These are phyloP conservation scores for Xylaria intraflava DNA, from an alignment of 495 filamentous ascomycete species.

Conservation along the genomic window DNA sequence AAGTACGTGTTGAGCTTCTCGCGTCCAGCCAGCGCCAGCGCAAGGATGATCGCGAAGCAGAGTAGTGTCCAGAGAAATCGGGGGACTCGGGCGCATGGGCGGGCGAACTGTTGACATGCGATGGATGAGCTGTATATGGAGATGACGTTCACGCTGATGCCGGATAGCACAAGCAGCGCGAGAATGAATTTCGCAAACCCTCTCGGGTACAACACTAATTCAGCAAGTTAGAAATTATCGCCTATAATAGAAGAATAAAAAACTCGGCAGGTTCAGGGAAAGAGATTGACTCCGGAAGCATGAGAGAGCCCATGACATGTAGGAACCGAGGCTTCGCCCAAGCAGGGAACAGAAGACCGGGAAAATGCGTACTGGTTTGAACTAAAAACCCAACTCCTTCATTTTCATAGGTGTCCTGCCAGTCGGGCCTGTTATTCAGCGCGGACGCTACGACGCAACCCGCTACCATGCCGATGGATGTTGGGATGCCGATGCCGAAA, in stretches of 20 bases:
- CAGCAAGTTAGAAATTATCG: background rate
- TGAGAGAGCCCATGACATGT: no score
- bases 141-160: constrained; percentile 39
- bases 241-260: background rate
- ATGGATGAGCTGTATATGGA: constrained; percentile 42
- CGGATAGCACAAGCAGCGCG: constrained; percentile 48
- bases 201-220: constrained; percentile 43
- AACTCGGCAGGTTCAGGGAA: no score
- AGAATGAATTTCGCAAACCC: constrained; percentile 56
- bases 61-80: constrained; percentile 44
- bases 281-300: no score
- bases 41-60: constrained; percentile 36
- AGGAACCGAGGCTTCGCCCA: no score
- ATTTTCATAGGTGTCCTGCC: constrained; percentile 41
- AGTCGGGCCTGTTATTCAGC: constrained; percentile 41
- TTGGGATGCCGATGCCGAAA: constrained; percentile 45
- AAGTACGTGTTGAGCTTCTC: constrained; percentile 37
- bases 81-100: constrained; percentile 33
- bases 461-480: constrained; percentile 48
- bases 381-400: constrained; percentile 54
- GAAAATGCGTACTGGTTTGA: constrained; percentile 18
- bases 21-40: constrained; percentile 41
- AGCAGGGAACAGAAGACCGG: background rate
- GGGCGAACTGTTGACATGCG: constrained; percentile 37
- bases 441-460: constrained; percentile 50